These are phyloP conservation scores for Lentinula guzmanii DNA, from an alignment of 768 basidiomycete species.

Conservation along the genomic window DNA sequence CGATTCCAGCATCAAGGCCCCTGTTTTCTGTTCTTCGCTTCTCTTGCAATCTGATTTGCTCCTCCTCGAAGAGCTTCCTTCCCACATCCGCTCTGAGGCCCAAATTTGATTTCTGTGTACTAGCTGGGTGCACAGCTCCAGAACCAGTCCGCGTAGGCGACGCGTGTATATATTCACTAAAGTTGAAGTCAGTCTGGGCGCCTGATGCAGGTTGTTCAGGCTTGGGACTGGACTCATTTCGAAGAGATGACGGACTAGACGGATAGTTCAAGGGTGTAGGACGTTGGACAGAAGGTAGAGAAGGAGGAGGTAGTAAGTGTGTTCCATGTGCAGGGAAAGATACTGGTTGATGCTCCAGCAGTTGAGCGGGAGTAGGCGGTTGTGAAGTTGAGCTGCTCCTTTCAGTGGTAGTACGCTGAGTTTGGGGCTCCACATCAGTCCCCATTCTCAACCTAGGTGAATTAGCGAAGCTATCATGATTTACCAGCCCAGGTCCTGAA, in stretches of 20 bases:
- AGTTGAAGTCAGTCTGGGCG: conserved; percentile 43
- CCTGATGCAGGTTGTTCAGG: conserved; percentile 12
- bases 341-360: neutral
- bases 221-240: conserved; percentile 8
- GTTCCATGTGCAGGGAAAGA: conserved; percentile 5
- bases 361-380: neutral
- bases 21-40: conserved; percentile 7
- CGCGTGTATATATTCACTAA: conserved; percentile 68
- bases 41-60: conserved; percentile 42
- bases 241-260: conserved; percentile 8
- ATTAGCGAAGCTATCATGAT: conserved; percentile 35
- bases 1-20: conserved; percentile 31
- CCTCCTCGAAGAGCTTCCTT: conserved; percentile 65
- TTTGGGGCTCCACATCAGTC: conserved; percentile 17
- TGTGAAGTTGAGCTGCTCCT: neutral
- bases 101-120: conserved; percentile 30
- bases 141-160: conserved; percentile 46
- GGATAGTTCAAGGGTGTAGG: neutral
- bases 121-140: neutral
- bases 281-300: conserved; percentile 18
- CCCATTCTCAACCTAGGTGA: conserved; percentile 38
- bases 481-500: conserved; percentile 12
- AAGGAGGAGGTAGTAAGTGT: conserved; percentile 26
- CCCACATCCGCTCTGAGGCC: conserved; percentile 61
- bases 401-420: neutral